Evolutionary conservation across 352 stramenopile genomes (phyloP).

Genomic region (Phytophthora macrochlamydospora): DNA sequence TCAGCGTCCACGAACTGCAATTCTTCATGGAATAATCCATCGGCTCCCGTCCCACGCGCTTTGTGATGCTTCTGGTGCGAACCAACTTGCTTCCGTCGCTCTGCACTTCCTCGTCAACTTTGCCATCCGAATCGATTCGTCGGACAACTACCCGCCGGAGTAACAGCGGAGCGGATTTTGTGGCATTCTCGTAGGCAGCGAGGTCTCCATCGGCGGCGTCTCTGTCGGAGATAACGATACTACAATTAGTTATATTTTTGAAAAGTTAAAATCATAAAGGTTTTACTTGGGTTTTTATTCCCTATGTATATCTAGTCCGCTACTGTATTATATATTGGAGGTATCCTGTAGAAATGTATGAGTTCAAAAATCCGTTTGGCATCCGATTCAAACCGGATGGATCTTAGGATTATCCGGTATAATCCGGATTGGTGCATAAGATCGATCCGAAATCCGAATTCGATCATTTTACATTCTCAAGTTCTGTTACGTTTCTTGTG

Average conservation of each 20-base stretch:
- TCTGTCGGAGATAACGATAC: conserved; percentile 25
- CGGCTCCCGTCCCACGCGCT: conserved; percentile 8
- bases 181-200: background rate
- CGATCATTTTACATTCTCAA: too few relatives aligned
- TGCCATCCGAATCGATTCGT: conserved; percentile 20
- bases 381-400: too few relatives aligned
- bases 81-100: conserved; percentile 14
- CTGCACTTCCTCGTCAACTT: conserved; percentile 24
- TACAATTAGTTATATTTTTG: conserved; percentile 2
- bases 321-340: too few relatives aligned
- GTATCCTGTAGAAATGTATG: too few relatives aligned
- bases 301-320: too few relatives aligned
- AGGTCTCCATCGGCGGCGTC: conserved; percentile 25
- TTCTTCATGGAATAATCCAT: conserved; percentile 12
- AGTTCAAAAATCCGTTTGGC: too few relatives aligned
- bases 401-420: too few relatives aligned
- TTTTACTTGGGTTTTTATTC: too few relatives aligned
- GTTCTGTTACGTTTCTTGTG: too few relatives aligned
- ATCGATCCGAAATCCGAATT: too few relatives aligned
- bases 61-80: conserved; percentile 8
- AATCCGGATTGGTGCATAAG: too few relatives aligned
- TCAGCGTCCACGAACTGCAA: conserved; percentile 18
- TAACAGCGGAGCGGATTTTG: conserved; percentile 1
- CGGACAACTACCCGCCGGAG: conserved; percentile 23
- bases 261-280: too few relatives aligned